These are phyloP conservation scores for Verticillium dahliae DNA, from an alignment of 2,329 filamentous ascomycete species.

Conservation along the genomic window DNA sequence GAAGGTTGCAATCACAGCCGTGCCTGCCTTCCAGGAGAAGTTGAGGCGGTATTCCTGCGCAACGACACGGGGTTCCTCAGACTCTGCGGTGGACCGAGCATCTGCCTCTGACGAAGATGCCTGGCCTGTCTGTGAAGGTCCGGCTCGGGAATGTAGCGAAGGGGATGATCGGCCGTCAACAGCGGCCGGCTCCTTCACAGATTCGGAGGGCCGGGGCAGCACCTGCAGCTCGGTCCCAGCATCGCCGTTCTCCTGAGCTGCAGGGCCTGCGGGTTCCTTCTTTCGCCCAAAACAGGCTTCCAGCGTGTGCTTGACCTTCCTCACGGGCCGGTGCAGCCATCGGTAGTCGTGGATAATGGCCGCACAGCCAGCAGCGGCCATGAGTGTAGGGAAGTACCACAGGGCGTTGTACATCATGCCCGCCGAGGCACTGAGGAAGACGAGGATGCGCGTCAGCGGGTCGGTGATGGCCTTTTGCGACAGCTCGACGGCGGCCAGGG, in stretches of 20 bases:
- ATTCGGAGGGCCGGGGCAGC: neutral
- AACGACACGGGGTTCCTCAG: slow-evolving; percentile 18
- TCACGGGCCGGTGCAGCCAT: slow-evolving; percentile 34
- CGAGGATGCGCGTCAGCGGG: slow-evolving; percentile 52
- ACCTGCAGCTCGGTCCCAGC: neutral
- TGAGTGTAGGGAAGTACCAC: slow-evolving; percentile 68
- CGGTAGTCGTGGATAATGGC: slow-evolving; percentile 51
- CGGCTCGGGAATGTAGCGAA: neutral
- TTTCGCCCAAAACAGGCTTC: neutral
- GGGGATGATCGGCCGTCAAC: neutral
- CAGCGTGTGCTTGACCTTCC: neutral
- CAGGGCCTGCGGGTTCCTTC: neutral
- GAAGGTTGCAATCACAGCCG: slow-evolving; percentile 38
- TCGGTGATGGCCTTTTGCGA: slow-evolving; percentile 63
- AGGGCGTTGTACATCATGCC: slow-evolving; percentile 65
- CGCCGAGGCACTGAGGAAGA: slow-evolving; percentile 56
- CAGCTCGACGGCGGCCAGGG: slow-evolving; percentile 61
- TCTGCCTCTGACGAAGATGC: slow-evolving; percentile 1
- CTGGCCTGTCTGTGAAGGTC: neutral
- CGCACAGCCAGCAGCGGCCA: slow-evolving; percentile 45
- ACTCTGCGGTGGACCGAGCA: neutral
- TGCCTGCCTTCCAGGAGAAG: slow-evolving; percentile 38
- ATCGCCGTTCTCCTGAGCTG: slow-evolving; percentile 1
- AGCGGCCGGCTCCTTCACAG: neutral
- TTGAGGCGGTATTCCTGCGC: slow-evolving; percentile 25